Base-by-base conservation (phyloP, 2,329 filamentous ascomycete genomes). In the Monosporascus ibericus region DNA sequence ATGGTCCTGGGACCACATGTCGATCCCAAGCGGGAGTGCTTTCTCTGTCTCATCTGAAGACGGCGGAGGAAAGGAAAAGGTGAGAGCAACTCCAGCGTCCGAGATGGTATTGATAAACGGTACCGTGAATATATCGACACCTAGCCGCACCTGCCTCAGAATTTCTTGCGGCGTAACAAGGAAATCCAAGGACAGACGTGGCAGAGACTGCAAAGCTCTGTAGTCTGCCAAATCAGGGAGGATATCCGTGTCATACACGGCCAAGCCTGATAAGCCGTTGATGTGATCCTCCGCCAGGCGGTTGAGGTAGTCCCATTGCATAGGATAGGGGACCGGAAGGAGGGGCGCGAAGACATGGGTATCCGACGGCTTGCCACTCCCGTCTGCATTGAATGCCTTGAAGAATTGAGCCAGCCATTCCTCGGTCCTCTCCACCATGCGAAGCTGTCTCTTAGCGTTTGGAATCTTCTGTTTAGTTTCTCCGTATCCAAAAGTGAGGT, bases 401-500 rank as follows among this genome's bases (percentile, higher is more conserved):
- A 91, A 75, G 48, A 90, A 82, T 56, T 87, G 81, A 24, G 82
- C 80, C 18, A 92, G 75, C 90, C 91, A 97, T 38, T 81, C 79
- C 65, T 94, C 87, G 1, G 90, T 96, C 52, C 92, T 80, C 64
- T 94, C 90, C 24, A 84, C 86, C 85, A 96, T 96, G 63, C 89
- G 91, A 37, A 84, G 77, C 47, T 87, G 81, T 46, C 92, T 81
- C 70, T 95, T 96, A 9, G 78, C 73, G 3, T 85, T 81, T 0
- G 87, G 80, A 4, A 58, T 15, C n/a, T 46, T 46, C 24, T 46
- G 59, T 9, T 52, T 51, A 14, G 54, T 53, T 9, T 54, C 51
- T 50, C 75, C 42, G 25, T 46, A 73, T 60, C 61, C 72, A 60
- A 81, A 80, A 34, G 79, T 76, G 9, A 92, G 79, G 68, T 99